Percentiles rank a stretch among this genome's conserved stretches.
These are phyloP conservation scores for Endocalyx cinctus DNA, from an alignment of 2,329 filamentous ascomycete species.

Conservation along the genomic window DNA sequence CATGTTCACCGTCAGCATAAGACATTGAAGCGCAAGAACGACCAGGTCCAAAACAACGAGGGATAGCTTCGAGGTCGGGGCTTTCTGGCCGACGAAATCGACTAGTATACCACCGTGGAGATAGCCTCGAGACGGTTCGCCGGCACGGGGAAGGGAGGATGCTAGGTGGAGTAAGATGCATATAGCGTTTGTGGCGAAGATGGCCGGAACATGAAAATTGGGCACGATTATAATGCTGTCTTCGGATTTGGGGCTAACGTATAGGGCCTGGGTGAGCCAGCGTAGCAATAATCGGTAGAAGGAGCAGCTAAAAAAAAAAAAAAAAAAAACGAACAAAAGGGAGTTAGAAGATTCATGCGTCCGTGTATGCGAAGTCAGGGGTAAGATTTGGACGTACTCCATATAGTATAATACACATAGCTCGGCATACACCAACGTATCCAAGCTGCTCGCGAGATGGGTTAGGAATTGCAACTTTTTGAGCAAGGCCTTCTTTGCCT, in stretches of 20 bases:
- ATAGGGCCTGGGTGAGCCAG: slow-evolving; percentile 55
- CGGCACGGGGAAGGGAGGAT: slow-evolving; percentile 49
- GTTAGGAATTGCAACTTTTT: slow-evolving; percentile 59
- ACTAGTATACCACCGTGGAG: slow-evolving; percentile 63
- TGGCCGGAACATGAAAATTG: slow-evolving; percentile 53
- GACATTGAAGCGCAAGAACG: slow-evolving; percentile 53
- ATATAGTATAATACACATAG: slow-evolving; percentile 65
- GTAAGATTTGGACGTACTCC: slow-evolving; percentile 58
- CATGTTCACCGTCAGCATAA: slow-evolving; percentile 60
- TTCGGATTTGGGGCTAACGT: slow-evolving; percentile 59
- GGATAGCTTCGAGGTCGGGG: slow-evolving; percentile 51
- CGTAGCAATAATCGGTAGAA: slow-evolving; percentile 59
- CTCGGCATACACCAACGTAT: slow-evolving; percentile 61
- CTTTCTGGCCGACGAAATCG: slow-evolving; percentile 64
- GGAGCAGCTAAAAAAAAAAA: slow-evolving; percentile 53
- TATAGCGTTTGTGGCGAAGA: slow-evolving; percentile 54
- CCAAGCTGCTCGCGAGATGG: slow-evolving; percentile 56
- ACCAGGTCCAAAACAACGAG: slow-evolving; percentile 53
- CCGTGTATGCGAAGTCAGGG: too few species aligned
- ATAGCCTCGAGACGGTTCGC: slow-evolving; percentile 59
- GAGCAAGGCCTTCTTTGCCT: slow-evolving; percentile 32
- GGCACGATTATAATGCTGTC: slow-evolving; percentile 51
- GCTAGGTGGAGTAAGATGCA: slow-evolving; percentile 59
- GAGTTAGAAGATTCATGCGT: too few species aligned
- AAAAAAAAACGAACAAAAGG: too few species aligned